phyloP scores from a whole-genome alignment of 306 rosid genomes.

The Lablab purpureus region DNA sequence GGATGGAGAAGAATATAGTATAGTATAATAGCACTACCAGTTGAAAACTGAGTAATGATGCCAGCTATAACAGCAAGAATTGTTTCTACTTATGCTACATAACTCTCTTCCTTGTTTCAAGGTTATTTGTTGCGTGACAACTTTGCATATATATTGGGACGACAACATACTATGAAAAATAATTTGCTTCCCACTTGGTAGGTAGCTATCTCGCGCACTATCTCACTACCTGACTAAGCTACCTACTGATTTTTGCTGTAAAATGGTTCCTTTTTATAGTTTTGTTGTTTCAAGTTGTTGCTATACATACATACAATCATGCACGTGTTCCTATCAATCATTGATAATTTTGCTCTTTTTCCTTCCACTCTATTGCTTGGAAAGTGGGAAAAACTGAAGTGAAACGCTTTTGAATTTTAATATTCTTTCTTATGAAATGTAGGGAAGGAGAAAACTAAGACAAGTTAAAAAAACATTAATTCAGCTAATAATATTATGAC shows the following conservation, averaged over 20 bases:
- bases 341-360: conserved; percentile 5
- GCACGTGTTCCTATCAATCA: conserved; percentile 20
- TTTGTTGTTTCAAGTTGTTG: background rate
- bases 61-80: background rate
- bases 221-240: background rate
- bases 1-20: background rate
- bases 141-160: background rate
- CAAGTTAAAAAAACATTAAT: background rate
- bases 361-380: background rate
- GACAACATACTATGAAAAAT: background rate
- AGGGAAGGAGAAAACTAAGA: background rate
- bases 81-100: background rate
- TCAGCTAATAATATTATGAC: background rate
- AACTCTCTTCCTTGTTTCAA: background rate
- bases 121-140: conserved; percentile 17
- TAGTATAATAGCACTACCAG: too few species aligned
- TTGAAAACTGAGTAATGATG: background rate
- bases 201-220: conserved; percentile 10
- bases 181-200: conserved; percentile 21
- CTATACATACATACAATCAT: background rate
- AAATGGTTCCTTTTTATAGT: background rate
- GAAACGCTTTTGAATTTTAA: background rate
- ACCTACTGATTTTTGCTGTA: background rate
- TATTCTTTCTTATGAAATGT: background rate
- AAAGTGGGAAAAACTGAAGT: background rate